Evolutionary conservation across 257 asterid genomes (phyloP).

Genomic region (Gardenia jasminoides): DNA sequence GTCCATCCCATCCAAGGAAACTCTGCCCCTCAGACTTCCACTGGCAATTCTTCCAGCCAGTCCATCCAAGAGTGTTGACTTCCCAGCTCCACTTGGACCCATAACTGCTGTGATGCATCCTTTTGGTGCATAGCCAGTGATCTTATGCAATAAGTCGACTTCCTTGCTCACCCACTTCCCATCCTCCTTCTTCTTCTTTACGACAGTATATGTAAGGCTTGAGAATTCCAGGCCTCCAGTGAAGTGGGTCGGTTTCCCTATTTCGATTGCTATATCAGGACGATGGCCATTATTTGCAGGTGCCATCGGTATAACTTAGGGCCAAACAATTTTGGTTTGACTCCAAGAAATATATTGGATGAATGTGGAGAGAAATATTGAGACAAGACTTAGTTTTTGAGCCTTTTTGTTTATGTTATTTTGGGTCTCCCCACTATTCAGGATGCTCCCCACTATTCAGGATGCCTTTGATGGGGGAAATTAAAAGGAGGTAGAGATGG

Average conservation of each 20-base stretch:
- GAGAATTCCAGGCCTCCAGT: conserved; percentile 62
- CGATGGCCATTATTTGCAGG: conserved; percentile 26
- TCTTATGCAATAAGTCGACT: conserved; percentile 55
- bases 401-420: conserved; percentile 7
- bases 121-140: conserved; percentile 78
- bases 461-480: conserved; percentile 22
- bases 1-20: conserved; percentile 53
- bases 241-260: conserved; percentile 46
- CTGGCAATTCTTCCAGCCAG: conserved; percentile 80
- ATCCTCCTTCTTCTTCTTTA: conserved; percentile 45
- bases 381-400: conserved; percentile 3
- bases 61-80: conserved; percentile 73
- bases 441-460: conserved; percentile 27
- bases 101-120: conserved; percentile 81
- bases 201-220: conserved; percentile 57
- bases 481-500: conserved; percentile 13
- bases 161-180: conserved; percentile 67
- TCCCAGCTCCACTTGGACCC: conserved; percentile 97
- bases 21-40: conserved; percentile 67
- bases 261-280: conserved; percentile 46
- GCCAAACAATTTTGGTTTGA: neutral
- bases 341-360: neutral
- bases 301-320: conserved; percentile 20
- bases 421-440: conserved; percentile 25
- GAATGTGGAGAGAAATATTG: neutral